Percentiles rank a stretch among this genome's conserved stretches.
Evolutionary conservation across 257 asterid genomes (phyloP).

Genomic region (Nicotiana knightiana): DNA sequence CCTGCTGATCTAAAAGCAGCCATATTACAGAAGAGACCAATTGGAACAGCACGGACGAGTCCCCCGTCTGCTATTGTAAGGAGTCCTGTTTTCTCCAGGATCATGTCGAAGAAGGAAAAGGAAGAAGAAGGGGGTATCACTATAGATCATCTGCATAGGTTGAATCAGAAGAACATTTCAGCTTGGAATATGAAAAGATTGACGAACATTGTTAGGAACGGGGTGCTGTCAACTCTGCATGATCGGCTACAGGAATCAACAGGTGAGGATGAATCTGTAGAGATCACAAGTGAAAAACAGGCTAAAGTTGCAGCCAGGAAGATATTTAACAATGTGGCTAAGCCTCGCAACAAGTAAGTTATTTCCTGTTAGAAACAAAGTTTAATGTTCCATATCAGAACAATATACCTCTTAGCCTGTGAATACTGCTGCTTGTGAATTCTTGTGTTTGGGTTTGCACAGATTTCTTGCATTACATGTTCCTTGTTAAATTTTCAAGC

Average conservation of each 20-base stretch:
- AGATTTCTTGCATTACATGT: no score
- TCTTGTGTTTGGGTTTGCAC: no score
- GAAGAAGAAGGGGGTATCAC: slow-evolving; percentile 37
- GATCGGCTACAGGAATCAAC: slow-evolving; percentile 50
- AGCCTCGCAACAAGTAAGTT: slow-evolving; percentile 57
- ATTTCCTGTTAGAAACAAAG: background rate
- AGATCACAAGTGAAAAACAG: slow-evolving; percentile 61
- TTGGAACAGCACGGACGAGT: slow-evolving; percentile 52
- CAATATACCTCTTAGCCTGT: background rate
- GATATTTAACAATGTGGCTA: slow-evolving; percentile 71
- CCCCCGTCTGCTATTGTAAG: slow-evolving; percentile 30
- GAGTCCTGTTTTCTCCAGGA: slow-evolving; percentile 40
- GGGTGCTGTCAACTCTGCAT: slow-evolving; percentile 61
- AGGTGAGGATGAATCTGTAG: slow-evolving; percentile 54
- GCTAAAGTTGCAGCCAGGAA: slow-evolving; percentile 74
- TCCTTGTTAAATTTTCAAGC: no score
- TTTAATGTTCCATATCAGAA: background rate
- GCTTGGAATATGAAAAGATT: slow-evolving; percentile 95
- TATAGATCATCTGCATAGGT: slow-evolving; percentile 63
- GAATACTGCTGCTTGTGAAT: background rate
- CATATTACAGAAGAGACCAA: slow-evolving; percentile 32
- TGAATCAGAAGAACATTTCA: slow-evolving; percentile 68
- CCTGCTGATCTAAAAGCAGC: slow-evolving; percentile 59
- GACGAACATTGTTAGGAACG: slow-evolving; percentile 52
- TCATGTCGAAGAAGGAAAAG: slow-evolving; percentile 46